phyloP scores from a whole-genome alignment of 2,329 filamentous ascomycete species.

The Fusarium neocosmosporiellum region DNA sequence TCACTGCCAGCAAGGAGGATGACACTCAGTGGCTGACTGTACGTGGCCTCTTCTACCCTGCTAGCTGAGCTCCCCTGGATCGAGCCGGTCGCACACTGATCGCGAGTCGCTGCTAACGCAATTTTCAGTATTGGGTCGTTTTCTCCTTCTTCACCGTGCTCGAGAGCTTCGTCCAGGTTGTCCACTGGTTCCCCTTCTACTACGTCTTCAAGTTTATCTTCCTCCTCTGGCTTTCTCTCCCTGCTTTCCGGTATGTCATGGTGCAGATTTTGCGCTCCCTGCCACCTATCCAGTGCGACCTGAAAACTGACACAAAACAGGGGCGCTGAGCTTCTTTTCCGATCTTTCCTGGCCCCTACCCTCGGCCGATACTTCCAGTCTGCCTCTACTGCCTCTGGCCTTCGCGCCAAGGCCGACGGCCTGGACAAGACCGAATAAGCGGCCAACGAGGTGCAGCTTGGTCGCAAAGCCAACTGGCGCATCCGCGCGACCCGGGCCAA shows the following conservation, averaged over 20 bases:
- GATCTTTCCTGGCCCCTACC: conserved; percentile 91
- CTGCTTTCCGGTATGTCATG: conserved; percentile 83
- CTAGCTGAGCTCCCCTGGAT: conserved; percentile 8
- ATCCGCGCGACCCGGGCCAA: conserved; percentile 38
- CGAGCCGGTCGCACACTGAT: conserved; percentile 1
- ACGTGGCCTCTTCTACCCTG: conserved; percentile 49
- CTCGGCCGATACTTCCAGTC: conserved; percentile 90
- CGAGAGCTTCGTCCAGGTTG: conserved; percentile 84
- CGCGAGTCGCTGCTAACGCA: conserved; percentile 48
- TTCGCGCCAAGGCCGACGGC: conserved; percentile 88
- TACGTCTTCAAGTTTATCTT: conserved; percentile 99
- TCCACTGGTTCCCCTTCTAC: conserved; percentile 99
- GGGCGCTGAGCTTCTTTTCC: conserved; percentile 96
- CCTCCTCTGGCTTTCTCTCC: conserved; percentile 97
- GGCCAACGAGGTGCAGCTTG: conserved; percentile 32
- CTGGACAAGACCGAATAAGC: conserved; percentile 75
- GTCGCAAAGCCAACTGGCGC: conserved; percentile 42
- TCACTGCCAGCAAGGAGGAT: conserved; percentile 76
- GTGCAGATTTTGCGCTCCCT: conserved; percentile 14
- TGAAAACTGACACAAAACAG: conserved; percentile 58
- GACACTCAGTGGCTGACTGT: conserved; percentile 86
- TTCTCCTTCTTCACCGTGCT: conserved; percentile 85
- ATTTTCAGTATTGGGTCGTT: conserved; percentile 84
- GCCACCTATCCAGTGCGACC: conserved; percentile 9
- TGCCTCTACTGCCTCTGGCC: conserved; percentile 83